phyloP scores from a whole-genome alignment of 192 early-diverging fungal species.

The Backusella australiensis region DNA sequence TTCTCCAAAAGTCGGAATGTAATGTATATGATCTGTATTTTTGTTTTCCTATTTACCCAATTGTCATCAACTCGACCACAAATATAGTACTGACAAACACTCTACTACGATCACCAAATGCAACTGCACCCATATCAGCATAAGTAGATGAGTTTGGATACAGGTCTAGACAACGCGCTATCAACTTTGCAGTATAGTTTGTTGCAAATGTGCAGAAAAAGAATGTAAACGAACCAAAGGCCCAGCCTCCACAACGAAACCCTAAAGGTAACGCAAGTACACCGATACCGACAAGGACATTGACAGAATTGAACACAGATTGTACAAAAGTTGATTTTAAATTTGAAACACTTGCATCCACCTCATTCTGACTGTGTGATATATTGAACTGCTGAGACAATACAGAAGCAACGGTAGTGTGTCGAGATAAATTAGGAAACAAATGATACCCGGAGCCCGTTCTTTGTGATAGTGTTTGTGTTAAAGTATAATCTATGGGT shows the following conservation, averaged over 20 bases:
- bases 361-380: neutral
- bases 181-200: conserved; percentile 57
- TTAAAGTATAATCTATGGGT: conserved; percentile 7
- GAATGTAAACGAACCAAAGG: conserved; percentile 47
- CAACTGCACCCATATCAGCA: conserved; percentile 39
- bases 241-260: conserved; percentile 56
- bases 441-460: conserved; percentile 5
- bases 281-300: conserved; percentile 64
- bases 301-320: conserved; percentile 54
- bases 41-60: conserved; percentile 16
- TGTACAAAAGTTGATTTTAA: conserved; percentile 36
- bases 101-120: conserved; percentile 34
- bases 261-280: conserved; percentile 61
- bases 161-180: conserved; percentile 41
- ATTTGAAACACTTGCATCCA: neutral
- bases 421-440: conserved; percentile 24
- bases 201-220: conserved; percentile 37
- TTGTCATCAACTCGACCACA: conserved; percentile 38
- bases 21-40: neutral
- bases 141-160: conserved; percentile 28
- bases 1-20: neutral
- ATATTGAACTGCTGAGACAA: conserved; percentile 15
- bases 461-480: conserved; percentile 5
- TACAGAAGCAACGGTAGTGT: conserved; percentile 23
- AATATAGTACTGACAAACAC: conserved; percentile 33